These are phyloP conservation scores for Barnettozyma botsteinii DNA, from an alignment of 805 yeast genomes.

Conservation along the genomic window DNA sequence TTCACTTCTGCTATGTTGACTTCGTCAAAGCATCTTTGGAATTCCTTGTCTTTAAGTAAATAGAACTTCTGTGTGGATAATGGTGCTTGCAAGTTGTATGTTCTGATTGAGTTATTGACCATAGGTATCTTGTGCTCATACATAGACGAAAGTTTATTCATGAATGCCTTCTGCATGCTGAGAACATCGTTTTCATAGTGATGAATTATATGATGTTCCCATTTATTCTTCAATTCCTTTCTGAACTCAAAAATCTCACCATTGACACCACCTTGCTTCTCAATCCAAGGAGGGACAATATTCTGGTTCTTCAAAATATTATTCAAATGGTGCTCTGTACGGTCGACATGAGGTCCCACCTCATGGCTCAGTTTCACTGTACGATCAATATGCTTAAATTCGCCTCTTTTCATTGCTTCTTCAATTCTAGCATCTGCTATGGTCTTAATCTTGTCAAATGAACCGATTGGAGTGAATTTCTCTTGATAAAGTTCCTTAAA, in stretches of 20 bases:
- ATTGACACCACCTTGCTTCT: slow-evolving; percentile 58
- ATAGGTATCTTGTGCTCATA: slow-evolving; percentile 29
- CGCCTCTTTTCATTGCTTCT: slow-evolving; percentile 68
- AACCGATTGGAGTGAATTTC: slow-evolving; percentile 40
- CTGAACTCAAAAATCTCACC: slow-evolving; percentile 44
- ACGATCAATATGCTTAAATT: slow-evolving; percentile 55
- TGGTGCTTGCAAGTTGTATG: slow-evolving; percentile 63
- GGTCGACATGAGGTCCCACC: slow-evolving; percentile 54
- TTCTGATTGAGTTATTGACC: slow-evolving; percentile 46
- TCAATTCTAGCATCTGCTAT: slow-evolving; percentile 73
- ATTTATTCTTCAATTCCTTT: slow-evolving; percentile 34
- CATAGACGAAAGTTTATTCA: slow-evolving; percentile 17
- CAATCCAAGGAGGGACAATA: slow-evolving; percentile 87
- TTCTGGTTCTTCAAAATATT: slow-evolving; percentile 71
- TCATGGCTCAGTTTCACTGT: slow-evolving; percentile 50
- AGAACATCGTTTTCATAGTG: slow-evolving; percentile 10
- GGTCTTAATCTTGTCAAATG: slow-evolving; percentile 44
- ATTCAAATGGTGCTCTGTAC: slow-evolving; percentile 74
- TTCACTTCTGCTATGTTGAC: slow-evolving; percentile 23
- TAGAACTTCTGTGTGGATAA: slow-evolving; percentile 53
- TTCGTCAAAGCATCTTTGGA: slow-evolving; percentile 32
- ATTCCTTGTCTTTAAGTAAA: slow-evolving; percentile 38
- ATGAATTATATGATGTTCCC: slow-evolving; percentile 26
- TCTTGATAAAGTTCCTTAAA: slow-evolving; percentile 61
- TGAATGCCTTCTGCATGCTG: slow-evolving; percentile 15